Evolutionary conservation across 129 eudicot species (phyloP), one percentile per base, ranked within the genome.

Genomic region (Scalesia atractyloides): DNA sequence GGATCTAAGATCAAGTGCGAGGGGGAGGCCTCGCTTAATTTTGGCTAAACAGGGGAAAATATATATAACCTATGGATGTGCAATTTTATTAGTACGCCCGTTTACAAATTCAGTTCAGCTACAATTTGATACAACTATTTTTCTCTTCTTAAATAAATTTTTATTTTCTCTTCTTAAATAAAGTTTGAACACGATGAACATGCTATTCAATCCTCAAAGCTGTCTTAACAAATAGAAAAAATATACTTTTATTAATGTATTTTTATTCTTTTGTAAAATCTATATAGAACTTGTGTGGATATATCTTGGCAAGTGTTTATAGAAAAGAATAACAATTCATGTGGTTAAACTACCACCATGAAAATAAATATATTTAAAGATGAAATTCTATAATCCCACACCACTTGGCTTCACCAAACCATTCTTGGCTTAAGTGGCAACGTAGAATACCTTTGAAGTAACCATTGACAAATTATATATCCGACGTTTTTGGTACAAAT

Each of bases 351-450:
- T 24, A 58, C 39, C 64, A 58, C 16, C 64, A 58, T 58, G 37
- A 22, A 22, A 58, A 19, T 53, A 58, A 58, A 58, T 46, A 10
- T 44, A 33, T 16, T 6, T 64, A 36, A 64, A 19, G 67, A 51
- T 63, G 60, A 14, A 24, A 22, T 61, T 33, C 19, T 37, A 11
- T 56, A 46, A 44, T 48, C 43, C 73, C 51, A 43, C 58, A 43
- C 66, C 80, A 76, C 81, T 59, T 20, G 64, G 9, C 44, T 34
- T 60, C 81, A 77, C 70, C 76, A 34, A 69, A 77, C 76, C 81
- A 77, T 33, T 77, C 81, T 69, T 77, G 52, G 81, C 81, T 69
- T 69, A 61, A 77, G 81, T 77, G 81, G 65, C 81, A 77, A 77
- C 46, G 70, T 76, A 69, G 69, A 59, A 69, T 69, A 69, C 76